Evolutionary conservation across 2,329 filamentous ascomycete genomes (phyloP), one percentile per base, ranked within the genome.

Genomic region (Fusarium goolgardi): DNA sequence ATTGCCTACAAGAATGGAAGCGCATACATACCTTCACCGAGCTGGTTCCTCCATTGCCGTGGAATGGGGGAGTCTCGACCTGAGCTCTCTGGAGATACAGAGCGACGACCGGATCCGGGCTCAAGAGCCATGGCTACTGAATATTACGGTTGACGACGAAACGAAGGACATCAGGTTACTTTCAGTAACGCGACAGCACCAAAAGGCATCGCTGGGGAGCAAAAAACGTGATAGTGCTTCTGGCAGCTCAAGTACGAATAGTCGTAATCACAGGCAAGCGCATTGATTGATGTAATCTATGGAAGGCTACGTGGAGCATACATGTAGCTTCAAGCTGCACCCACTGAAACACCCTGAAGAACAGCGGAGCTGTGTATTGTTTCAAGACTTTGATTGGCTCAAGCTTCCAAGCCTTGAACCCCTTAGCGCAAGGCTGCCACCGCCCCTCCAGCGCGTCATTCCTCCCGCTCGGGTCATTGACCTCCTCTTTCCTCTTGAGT

Each of bases 1-100:
- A 43, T 18, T 23, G 27, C 15, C 21, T 31, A 23, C n/a, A 6
- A 11, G 29, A 21, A 20, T 12, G 41, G 27, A 20, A 32, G 55
- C 23, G 58, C 40, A 47, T 53, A 51, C 87, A 77, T 85, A 96
- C 93, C 91, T 81, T 90, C 89, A 75, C 92, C 90, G 63, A 91
- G 84, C 77, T 90, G 90, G 78, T 90, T 90, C 79, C 91, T 91
- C 86, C 91, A 91, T 82, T 92, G 90, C 77, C 91, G 88, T 68
- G 88, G 86, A 40, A 88, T 88, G 69, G 91, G 93, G 77, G 92
- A 93, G 69, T 89, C 88, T 76, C 91, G 91, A 67, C 93, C 93
- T 78, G 93, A 96, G 85, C 91, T 94, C 77, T 92, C 88, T 75
- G 93, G 93, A 67, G 94, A 96, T 72, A 83, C 81, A 59, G 88